Evolutionary conservation across 139 green algal species (phyloP).

Genomic region (Monoraphidium neglectum): DNA sequence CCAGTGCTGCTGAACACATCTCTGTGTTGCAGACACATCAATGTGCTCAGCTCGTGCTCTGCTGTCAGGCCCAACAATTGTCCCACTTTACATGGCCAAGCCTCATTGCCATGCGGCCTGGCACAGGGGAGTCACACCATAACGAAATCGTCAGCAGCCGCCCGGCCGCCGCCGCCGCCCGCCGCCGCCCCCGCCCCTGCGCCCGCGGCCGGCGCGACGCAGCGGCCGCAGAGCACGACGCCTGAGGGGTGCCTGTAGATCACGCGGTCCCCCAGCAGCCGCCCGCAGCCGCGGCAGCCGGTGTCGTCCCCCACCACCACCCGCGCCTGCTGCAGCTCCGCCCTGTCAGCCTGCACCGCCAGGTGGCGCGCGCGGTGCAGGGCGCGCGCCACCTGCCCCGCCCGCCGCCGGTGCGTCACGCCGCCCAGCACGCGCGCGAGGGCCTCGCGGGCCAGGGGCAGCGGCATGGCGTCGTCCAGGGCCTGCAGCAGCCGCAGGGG

Average conservation of each 20-base stretch:
- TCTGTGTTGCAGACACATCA: too few species aligned
- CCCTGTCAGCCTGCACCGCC: slow-evolving; percentile 31
- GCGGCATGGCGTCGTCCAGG: slow-evolving; percentile 64
- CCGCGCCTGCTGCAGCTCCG: slow-evolving; percentile 23
- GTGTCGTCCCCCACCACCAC: slow-evolving; percentile 45
- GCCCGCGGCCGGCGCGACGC: background rate
- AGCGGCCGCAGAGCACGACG: slow-evolving; percentile 44
- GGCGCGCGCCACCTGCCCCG: slow-evolving; percentile 40
- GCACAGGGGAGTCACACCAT: too few species aligned
- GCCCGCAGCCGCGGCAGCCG: slow-evolving; percentile 38
- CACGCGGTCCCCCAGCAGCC: slow-evolving; percentile 28
- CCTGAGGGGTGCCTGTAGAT: slow-evolving; percentile 43
- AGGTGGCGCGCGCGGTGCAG: slow-evolving; percentile 43
- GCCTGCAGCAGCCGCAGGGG: slow-evolving; percentile 63
- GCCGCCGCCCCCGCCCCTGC: too few species aligned
- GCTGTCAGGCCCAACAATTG: too few species aligned
- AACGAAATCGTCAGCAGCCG: too few species aligned
- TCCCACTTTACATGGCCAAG: too few species aligned
- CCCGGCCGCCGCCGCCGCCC: too few species aligned
- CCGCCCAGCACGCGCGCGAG: slow-evolving; percentile 66
- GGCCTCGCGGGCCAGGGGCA: slow-evolving; percentile 52
- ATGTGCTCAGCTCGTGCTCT: too few species aligned
- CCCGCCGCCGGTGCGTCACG: slow-evolving; percentile 60
- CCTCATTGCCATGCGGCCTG: too few species aligned
- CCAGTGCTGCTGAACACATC: too few species aligned